Evolutionary conservation across 2,329 filamentous ascomycete species (phyloP), one percentile per base, ranked within the genome.

Genomic region (Metarhizium robertsii): DNA sequence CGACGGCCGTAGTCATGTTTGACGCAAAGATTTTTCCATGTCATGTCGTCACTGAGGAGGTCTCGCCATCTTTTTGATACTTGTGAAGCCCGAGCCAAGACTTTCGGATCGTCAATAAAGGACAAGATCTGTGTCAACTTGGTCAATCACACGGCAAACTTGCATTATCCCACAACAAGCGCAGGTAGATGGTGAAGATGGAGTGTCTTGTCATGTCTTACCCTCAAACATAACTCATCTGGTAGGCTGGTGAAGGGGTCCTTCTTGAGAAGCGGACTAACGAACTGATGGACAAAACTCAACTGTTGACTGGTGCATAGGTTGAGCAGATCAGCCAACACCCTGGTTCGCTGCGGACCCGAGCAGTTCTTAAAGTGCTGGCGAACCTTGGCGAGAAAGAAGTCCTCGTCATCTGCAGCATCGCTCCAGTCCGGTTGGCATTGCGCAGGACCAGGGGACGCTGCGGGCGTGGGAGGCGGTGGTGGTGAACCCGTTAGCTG

Each of bases 61-160:
- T 96, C 92, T 60, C 90, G 83, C 94, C 94, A 99, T 69, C 92
- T 83, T 61, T 85, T 85, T 54, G 94, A 99, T n/a, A 99, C 94
- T 69, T 97, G 92, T 5, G 92, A 96, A 53, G 94, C 89, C 67
- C 94, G 83, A 43, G 92, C 92, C 50, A 99, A 79, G 2, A 95
- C 95, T 68, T 92, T 94, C 1, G 94, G 92, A 66, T 99, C 94
- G 66, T 99, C 94, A 66, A 99, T 92, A 69, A 95, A 99, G 47
- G 92, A 95, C 52, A 99, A 79, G 61, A 99, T 89, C 88, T 96
- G 38, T 14, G 46, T 29, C 7, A 29, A 48, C 4, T 48, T 16
- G 11, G 40, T 30, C 14, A 51, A 25, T 20, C n/a, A 16, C 6
- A 38, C 11, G n/a, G 0, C 30, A 10, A 29, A n/a, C 11, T 50